Base-by-base conservation (phyloP, 2,329 filamentous ascomycete genomes). In the Alternaria sp. region DNA sequence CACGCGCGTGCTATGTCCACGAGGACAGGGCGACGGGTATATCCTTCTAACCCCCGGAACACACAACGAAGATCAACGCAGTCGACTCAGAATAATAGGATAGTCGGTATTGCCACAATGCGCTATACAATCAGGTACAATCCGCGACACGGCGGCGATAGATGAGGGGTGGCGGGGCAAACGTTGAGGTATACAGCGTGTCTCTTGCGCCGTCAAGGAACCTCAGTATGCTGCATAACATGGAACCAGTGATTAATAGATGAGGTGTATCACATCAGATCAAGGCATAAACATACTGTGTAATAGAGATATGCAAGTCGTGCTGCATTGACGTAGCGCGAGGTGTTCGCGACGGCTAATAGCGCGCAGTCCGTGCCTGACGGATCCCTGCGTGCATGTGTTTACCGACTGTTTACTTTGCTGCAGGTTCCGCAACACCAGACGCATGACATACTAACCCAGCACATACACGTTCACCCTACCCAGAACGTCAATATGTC, bases 401-500 rank as follows among this genome's bases (percentile, higher is more conserved):
- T 61, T 67, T 64, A 64, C 56, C 55, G 57, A 63, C 57, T 71
- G 70, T 68, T 73, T 71, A 69, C 62, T 38, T 59, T 60, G 11
- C 52, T 59, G 55, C 59, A 61, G 58, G 46, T 36, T 47, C 52
- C 36, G 48, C 61, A 63, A 53, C 61, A 61, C 54, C 54, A 54
- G 20, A 53, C 59, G 48, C 28, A 36, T 41, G 46, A 30, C 32
- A 58, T 51, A 58, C 60, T 61, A 64, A 63, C 60, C 30, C 67
- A 65, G 63, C 56, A 68, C 61, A 55, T 62, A 49, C 57, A 55
- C 66, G 39, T 63, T 28, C 62, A 54, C 62, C 54, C 63, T 62
- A 66, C 47, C 61, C 59, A 63, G 36, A 59, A 36, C 32, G 61
- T 39, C 60, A 62, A 43, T 54, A 88, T 88, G 86, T 84, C 84